Base-by-base conservation (phyloP, 2,329 filamentous ascomycete genomes). In the Curvularia eragrostidis region DNA sequence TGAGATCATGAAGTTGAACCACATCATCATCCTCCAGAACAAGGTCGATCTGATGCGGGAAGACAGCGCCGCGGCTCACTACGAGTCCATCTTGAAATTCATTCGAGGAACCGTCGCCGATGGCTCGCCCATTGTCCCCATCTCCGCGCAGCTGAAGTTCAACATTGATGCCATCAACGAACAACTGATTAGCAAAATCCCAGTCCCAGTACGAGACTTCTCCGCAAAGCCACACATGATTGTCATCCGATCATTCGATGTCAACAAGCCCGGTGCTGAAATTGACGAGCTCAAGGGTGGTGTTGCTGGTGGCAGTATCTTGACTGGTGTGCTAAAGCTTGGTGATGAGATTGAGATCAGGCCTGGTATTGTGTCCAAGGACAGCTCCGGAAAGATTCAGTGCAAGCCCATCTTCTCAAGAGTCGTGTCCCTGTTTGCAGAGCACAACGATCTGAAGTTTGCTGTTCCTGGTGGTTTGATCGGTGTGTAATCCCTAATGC, bases 1-100 rank as follows among this genome's bases (percentile, higher is more conserved):
- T 76, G 95, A 99, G 81, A 99, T 99, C 77, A 99, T 99, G 95
- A 99, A 99, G 85, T 87, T 99, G 65, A 93, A 96, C 80, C 96
- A 99, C 83, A 97, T 99, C 80, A 97, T 99, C 78, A 98, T 99
- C 75, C 87, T 99, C 58, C 95, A 99, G 81, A 99, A 99, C 84
- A 99, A 99, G 87, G 95, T 99, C 73, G 95, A 99, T 77, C 82
- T 99, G 70, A 98, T 99, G 93, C 87, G 93, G 71, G 91, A 97
- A 84, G 94, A 98, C 77, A 91, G 90, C 62, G 95, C 96, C 48
- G 87, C 92, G 74, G 87, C 94, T 75, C 95, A 99, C 80, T 95
- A 97, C 83, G 89, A 97, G 80, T 97, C 93, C 1, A 99, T 99
- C 68, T 85, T 96, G 73, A 98, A 98, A 81, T 99, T 99, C 81